phyloP scores from a whole-genome alignment of 2,329 filamentous ascomycete genomes.

The Penicillium sp. region DNA sequence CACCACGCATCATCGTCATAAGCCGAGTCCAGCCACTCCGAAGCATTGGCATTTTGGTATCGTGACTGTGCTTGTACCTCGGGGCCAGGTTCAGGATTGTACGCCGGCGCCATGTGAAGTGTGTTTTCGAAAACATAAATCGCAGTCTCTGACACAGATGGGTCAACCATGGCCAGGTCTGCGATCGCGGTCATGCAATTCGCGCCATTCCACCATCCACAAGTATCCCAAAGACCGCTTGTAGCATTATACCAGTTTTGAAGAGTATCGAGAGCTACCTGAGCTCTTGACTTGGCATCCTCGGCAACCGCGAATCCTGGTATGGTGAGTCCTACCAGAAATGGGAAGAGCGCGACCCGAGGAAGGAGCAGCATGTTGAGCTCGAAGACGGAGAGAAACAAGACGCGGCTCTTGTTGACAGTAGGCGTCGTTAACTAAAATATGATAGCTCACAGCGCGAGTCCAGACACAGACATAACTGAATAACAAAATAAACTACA shows the following conservation, averaged over 20 bases:
- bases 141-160: slow-evolving; percentile 35
- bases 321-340: not conserved
- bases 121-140: slow-evolving; percentile 49
- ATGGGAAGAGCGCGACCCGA: too few relatives aligned
- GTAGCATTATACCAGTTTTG: slow-evolving; percentile 63
- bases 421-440: not conserved
- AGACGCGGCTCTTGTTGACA: not conserved
- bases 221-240: slow-evolving; percentile 64
- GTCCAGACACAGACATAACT: slow-evolving; percentile 6
- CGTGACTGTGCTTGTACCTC: slow-evolving; percentile 21
- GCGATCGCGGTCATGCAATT: slow-evolving; percentile 66
- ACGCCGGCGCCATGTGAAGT: slow-evolving; percentile 19
- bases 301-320: slow-evolving; percentile 8
- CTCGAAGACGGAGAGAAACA: too few relatives aligned
- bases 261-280: slow-evolving; percentile 46
- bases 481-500: slow-evolving; percentile 16
- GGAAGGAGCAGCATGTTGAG: not conserved
- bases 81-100: slow-evolving; percentile 19
- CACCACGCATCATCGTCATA: slow-evolving; percentile 60
- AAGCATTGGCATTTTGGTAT: slow-evolving; percentile 21
- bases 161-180: slow-evolving; percentile 51
- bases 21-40: slow-evolving; percentile 31
- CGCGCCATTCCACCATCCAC: slow-evolving; percentile 74
- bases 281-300: slow-evolving; percentile 16
- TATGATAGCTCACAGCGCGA: not conserved